Evolutionary conservation across 345 rosid species (phyloP), one percentile per base, ranked within the genome.

Genomic region (Carallia brachiata): DNA sequence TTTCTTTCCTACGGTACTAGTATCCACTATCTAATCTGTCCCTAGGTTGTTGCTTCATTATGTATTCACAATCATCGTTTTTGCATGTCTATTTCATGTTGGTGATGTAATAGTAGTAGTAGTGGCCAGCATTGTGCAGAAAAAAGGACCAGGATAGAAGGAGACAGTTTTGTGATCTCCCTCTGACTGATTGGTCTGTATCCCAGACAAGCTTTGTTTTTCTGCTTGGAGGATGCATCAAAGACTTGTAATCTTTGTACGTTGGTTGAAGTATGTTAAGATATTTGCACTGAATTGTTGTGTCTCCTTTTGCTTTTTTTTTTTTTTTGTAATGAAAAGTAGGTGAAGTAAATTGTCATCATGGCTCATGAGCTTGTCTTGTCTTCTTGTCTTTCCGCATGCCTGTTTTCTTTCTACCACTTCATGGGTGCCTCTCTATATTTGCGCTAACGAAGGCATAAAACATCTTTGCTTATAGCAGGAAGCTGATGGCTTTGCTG

Each of bases 81-180:
- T 56, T 34, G 31, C 36, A 17, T 61, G 4, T 62, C 48, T 57
- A 71, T 65, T 69, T 58, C 52, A 62, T 77, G 34, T 36, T 52
- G 65, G 60, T 40, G 54, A 65, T 73, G 57, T 34, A 36, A 23
- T 44, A 32, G 76, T 61, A 36, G 32, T 44, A 32, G 76, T 61
- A 62, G 71, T 28, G 44, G 50, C 12, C 52, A 56, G 44, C 34
- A 13, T 62, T 23, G 44, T 48, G 40, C 71, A 44, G 50, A 16
- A 44, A 13, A 23, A 44, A 67, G 80, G 79, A 77, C 71, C 77
- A 54, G 66, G 65, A 52, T 44, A 6, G 82, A 73, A 60, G 79
- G 86, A 81, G 89, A 81, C 92, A 63, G 90, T 88, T 88, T 86
- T 69, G 86, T 84, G 89, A 84, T 88, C 88, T 81, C 89, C 87